Evolutionary conservation across 805 yeast species (phyloP).

Genomic region (Torulaspora delbrueckii): DNA sequence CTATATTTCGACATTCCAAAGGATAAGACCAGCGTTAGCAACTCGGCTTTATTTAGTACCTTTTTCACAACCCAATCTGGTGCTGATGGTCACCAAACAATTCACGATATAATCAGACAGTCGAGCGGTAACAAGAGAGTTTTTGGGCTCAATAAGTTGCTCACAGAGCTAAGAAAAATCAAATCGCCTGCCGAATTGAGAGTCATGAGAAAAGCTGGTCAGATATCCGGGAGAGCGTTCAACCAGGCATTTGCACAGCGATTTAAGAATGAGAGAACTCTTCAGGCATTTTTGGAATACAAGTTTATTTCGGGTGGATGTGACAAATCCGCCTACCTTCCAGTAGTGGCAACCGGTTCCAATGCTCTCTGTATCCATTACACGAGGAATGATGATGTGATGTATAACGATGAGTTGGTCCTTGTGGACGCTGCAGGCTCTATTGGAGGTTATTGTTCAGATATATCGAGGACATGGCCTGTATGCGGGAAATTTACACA

Average conservation of each 20-base stretch:
- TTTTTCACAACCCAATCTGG: conserved; percentile 29
- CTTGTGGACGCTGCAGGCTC: conserved; percentile 94
- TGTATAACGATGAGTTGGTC: conserved; percentile 74
- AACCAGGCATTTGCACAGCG: conserved; percentile 71
- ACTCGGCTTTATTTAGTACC: conserved; percentile 29
- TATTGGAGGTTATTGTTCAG: conserved; percentile 91
- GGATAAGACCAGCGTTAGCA: conserved; percentile 16
- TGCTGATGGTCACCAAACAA: conserved; percentile 27
- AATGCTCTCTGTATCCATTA: conserved; percentile 92
- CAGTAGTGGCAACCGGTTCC: conserved; percentile 92
- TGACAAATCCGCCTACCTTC: conserved; percentile 83
- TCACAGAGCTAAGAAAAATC: conserved; percentile 47
- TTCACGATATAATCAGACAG: conserved; percentile 26
- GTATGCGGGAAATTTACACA: conserved; percentile 64
- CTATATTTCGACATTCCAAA: conserved; percentile 52
- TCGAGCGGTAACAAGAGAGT: conserved; percentile 36
- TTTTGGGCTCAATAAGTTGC: conserved; percentile 16
- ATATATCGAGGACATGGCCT: conserved; percentile 97
- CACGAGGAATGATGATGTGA: conserved; percentile 81
- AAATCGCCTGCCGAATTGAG: conserved; percentile 74
- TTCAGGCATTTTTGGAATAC: conserved; percentile 77
- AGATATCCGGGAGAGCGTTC: conserved; percentile 75
- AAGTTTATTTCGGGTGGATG: conserved; percentile 84
- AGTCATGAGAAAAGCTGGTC: conserved; percentile 78
- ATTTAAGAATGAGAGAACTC: conserved; percentile 67